A percentile compares a stretch with the other conserved stretches of the same genome.
phyloP scores from a whole-genome alignment of 2,329 filamentous ascomycete genomes.

The Ophiosphaerella korrae region DNA sequence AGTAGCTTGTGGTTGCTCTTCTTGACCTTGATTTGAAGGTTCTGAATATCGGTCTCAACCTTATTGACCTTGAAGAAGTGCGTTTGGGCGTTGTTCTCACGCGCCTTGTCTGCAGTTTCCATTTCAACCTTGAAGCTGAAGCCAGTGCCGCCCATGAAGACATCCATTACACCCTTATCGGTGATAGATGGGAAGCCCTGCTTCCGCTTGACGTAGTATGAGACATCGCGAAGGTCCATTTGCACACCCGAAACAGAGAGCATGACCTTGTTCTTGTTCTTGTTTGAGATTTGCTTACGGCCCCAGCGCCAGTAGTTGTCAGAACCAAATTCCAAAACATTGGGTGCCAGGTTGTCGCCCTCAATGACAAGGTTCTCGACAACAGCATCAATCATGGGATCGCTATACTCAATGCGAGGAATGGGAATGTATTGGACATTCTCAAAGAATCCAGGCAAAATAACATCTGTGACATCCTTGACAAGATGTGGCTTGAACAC shows the following conservation, averaged over 20 bases:
- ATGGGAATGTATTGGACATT: slow-evolving; percentile 88
- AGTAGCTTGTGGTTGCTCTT: slow-evolving; percentile 94
- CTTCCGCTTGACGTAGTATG: slow-evolving; percentile 95
- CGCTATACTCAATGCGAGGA: slow-evolving; percentile 90
- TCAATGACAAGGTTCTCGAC: slow-evolving; percentile 95
- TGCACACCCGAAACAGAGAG: slow-evolving; percentile 88
- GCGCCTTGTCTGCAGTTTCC: slow-evolving; percentile 72
- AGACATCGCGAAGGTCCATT: slow-evolving; percentile 79
- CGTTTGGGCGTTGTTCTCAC: slow-evolving; percentile 63
- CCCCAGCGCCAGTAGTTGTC: slow-evolving; percentile 97
- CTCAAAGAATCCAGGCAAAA: slow-evolving; percentile 82
- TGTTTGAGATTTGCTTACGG: slow-evolving; percentile 82
- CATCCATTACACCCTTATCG: slow-evolving; percentile 86
- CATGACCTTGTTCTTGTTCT: slow-evolving; percentile 82
- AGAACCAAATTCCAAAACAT: slow-evolving; percentile 82
- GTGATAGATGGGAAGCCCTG: slow-evolving; percentile 86
- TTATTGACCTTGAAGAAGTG: slow-evolving; percentile 96
- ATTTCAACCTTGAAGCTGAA: slow-evolving; percentile 92
- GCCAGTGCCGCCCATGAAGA: slow-evolving; percentile 84
- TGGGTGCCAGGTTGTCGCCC: slow-evolving; percentile 95
- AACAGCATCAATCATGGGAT: slow-evolving; percentile 81
- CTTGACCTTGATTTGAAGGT: slow-evolving; percentile 87
- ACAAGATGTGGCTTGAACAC: slow-evolving; percentile 91
- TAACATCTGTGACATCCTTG: slow-evolving; percentile 86
- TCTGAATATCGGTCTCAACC: slow-evolving; percentile 79